Conservation (phyloP, 2,329 filamentous ascomycete genomes). For the Arthrobotrys pseudoclavata region DNA sequence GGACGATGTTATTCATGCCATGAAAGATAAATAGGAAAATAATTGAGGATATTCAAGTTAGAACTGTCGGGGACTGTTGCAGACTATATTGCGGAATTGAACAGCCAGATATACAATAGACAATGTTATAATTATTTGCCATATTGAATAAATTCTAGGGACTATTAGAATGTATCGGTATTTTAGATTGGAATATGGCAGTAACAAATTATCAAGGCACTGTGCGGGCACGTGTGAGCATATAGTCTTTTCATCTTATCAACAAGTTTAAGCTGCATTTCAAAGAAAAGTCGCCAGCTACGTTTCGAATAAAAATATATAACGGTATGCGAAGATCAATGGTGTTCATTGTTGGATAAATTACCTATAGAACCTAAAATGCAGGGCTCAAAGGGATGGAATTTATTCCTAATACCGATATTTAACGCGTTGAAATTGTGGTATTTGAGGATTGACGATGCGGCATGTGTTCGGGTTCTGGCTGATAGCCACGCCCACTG, state of each 20-base stretch:
- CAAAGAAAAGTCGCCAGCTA: not conserved
- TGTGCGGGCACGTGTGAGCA: slow-evolving; percentile 8
- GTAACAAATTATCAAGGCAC: not conserved
- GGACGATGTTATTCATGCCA: slow-evolving; percentile 12
- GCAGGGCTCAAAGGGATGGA: slow-evolving; percentile 44
- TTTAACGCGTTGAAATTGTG: slow-evolving; percentile 58
- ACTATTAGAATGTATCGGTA: slow-evolving; percentile 35
- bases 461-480: slow-evolving; percentile 35
- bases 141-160: slow-evolving; percentile 33
- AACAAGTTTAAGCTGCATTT: slow-evolving; percentile 22
- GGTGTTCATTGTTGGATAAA: slow-evolving; percentile 45
- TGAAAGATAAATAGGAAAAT: slow-evolving; percentile 26
- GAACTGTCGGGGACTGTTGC: not conserved
- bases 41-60: slow-evolving; percentile 21
- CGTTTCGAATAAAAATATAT: slow-evolving; percentile 27
- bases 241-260: not conserved
- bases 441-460: slow-evolving; percentile 36
- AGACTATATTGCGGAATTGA: slow-evolving; percentile 40
- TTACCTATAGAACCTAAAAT: slow-evolving; percentile 44
- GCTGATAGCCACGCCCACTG: slow-evolving; percentile 1
- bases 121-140: slow-evolving; percentile 16
- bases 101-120: not conserved
- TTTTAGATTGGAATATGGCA: slow-evolving; percentile 12
- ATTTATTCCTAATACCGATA: not conserved
- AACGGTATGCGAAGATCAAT: slow-evolving; percentile 48